phyloP scores from a whole-genome alignment of 345 rosid genomes.

The Pugionium dolabratum region DNA sequence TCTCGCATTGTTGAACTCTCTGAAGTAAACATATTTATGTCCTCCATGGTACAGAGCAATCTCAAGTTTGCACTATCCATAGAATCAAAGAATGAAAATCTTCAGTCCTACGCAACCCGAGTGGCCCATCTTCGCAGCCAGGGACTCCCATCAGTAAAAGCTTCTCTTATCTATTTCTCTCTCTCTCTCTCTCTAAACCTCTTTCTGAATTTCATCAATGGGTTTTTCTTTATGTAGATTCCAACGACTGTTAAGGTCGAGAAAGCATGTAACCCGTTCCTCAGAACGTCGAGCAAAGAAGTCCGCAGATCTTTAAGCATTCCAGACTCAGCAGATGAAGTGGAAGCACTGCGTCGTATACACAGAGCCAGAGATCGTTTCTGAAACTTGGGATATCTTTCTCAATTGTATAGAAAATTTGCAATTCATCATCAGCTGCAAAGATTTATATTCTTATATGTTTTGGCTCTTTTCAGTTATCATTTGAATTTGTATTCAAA shows the following conservation, averaged over 20 bases:
- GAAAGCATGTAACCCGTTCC: constrained; percentile 92
- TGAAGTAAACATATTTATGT: constrained; percentile 19
- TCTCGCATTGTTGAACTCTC: constrained; percentile 21
- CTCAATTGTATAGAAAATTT: constrained; percentile 47
- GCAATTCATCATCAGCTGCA: constrained; percentile 30
- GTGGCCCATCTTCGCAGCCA: constrained; percentile 83
- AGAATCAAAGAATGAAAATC: constrained; percentile 88
- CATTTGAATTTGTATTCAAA: constrained; percentile 30
- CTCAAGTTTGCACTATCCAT: constrained; percentile 87
- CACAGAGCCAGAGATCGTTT: constrained; percentile 78
- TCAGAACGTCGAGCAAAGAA: constrained; percentile 65
- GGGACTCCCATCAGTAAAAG: constrained; percentile 74
- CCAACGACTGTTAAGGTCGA: constrained; percentile 80
- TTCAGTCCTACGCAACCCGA: constrained; percentile 72
- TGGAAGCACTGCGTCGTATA: constrained; percentile 68
- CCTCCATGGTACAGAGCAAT: constrained; percentile 59
- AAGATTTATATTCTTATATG: constrained; percentile 21
- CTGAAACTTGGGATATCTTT: constrained; percentile 28
- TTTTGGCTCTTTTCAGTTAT: constrained; percentile 22
- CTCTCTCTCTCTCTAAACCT: neutral
- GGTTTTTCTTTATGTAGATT: constrained; percentile 46
- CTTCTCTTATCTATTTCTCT: neutral
- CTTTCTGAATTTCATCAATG: neutral
- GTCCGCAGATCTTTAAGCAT: constrained; percentile 63
- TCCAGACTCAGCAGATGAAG: constrained; percentile 62